Evolutionary conservation across 257 asterid species (phyloP), one percentile per base, ranked within the genome.

Genomic region (Ligustrum vulgare): DNA sequence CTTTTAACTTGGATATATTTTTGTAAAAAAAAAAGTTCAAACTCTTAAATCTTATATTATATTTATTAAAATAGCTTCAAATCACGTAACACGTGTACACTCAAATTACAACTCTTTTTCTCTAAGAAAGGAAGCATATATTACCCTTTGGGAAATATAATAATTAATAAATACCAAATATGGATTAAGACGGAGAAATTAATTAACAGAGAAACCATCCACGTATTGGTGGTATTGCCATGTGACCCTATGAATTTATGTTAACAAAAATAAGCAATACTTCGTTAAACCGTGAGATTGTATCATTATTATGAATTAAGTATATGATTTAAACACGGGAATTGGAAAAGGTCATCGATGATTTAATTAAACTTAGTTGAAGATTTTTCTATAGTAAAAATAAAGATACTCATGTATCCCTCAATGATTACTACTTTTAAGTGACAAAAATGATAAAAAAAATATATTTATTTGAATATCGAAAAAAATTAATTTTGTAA

Each of bases 11-110:
- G 1, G 45, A 39, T 39, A 39, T 10, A 39, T 35, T 12, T 3
- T 39, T 39, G 13, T 43, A 1, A 12, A 3, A 3, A 13, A 2
- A 43, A 43, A 0, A 43, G 3, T 43, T 43, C 51, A 43, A 13
- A 43, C 5, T 43, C 11, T 43, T 43, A 12, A 39, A 8, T 39
- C 13, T 39, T 39, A 39, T 2, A 3, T 39, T 39, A 9, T 8
- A 39, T 39, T 39, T 39, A 12, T 39, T 39, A 39, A 39, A 10
- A 39, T 3, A 39, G 47, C 31, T 28, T 28, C 0, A 28, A 28
- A 28, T 28, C 25, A 67, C 77, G 74, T 11, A 69, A 41, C 70
- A 65, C 77, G 77, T 77, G 79, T 78, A 22, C 9, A 49, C 69
- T 73, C 51, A 32, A 58, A 66, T 22, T n/a, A 2, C 33, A 22